Conservation (phyloP, 208 protist genomes). For the Strigomonas galati region DNA sequence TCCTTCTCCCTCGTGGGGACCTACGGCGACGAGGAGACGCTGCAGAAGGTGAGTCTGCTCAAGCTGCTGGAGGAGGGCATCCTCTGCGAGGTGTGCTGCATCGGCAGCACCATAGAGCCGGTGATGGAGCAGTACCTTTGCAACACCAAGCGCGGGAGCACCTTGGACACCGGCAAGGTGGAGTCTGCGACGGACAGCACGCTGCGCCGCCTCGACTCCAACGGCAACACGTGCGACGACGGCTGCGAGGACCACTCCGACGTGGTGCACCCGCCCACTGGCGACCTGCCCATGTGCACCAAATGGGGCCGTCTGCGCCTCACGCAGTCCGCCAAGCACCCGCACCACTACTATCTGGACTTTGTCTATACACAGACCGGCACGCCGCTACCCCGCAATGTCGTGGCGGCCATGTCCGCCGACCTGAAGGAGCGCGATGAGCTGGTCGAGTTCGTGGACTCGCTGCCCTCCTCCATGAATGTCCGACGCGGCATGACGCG, state of each 20-base stretch:
- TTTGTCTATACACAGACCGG: constrained; percentile 64
- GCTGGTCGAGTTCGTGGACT: constrained; percentile 44
- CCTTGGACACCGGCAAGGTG: background rate
- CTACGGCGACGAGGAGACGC: constrained; percentile 56
- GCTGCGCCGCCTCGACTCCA: background rate
- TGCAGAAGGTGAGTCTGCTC: constrained; percentile 54
- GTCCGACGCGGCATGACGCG: constrained; percentile 24
- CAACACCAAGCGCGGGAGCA: background rate
- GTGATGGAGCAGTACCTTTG: constrained; percentile 26
- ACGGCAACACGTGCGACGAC: background rate
- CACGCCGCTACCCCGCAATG: constrained; percentile 30
- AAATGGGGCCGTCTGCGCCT: constrained; percentile 23
- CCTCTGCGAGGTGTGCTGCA: constrained; percentile 56
- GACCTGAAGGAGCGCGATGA: constrained; percentile 12
- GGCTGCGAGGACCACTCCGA: background rate
- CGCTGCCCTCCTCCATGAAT: constrained; percentile 35
- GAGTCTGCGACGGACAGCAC: background rate
- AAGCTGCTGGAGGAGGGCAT: constrained; percentile 70
- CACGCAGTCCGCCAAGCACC: constrained; percentile 9
- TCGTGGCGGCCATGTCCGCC: constrained; percentile 27
- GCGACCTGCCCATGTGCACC: constrained; percentile 15
- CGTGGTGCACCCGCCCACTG: background rate
- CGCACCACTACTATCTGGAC: constrained; percentile 47
- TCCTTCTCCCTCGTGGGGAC: constrained; percentile 46
- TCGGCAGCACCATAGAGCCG: constrained; percentile 29